Base-by-base conservation (phyloP, 306 rosid species). In the Sphenostylis stenocarpa region DNA sequence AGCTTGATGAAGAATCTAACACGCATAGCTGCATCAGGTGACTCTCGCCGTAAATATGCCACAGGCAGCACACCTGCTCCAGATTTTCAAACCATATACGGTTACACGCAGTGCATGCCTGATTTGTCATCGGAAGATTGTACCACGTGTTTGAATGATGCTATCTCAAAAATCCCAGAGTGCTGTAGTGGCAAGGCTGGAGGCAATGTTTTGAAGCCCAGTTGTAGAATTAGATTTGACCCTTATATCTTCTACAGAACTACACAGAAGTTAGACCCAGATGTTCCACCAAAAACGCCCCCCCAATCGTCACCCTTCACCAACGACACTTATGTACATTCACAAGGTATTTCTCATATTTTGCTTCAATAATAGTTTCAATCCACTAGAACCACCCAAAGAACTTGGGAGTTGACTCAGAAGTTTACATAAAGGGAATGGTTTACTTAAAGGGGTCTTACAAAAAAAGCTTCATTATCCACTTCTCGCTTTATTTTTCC, bases 71-170 rank as follows among this genome's bases (percentile, higher is more conserved):
- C 66, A 6, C 5, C 23, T 6, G 66, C 66, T 60, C 38, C 41
- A 16, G 1, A 29, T 15, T 60, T 29, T 28, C 20, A 60, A 60
- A 60, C 66, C 21, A 60, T 60, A 60, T 29, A 15, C 41, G 66
- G 21, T 60, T 69, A 79, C 20, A 52, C 52, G 2, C 90, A 87
- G 63, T 84, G 90, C 77, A 61, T 83, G 0, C 88, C 80, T 20
- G 86, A 87, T 68, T 48, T 84, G 41, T 55, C 80, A 1, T 16
- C n/a, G 1, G 1, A 0, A 15, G 67, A 76, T 0, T 87, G 86
- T 75, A 23, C 11, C 2, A 1, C 2, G 12, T 84, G 91, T 76
- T 43, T 85, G 24, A 1, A 2, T 6, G 1, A 2, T 0, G 58
- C 82, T 6, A 9, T 76, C 3, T 15, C 9, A 23, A 7, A 1